phyloP scores from a whole-genome alignment of 1,139 yeast genomes.

The Lodderomyces metapsilosis region DNA sequence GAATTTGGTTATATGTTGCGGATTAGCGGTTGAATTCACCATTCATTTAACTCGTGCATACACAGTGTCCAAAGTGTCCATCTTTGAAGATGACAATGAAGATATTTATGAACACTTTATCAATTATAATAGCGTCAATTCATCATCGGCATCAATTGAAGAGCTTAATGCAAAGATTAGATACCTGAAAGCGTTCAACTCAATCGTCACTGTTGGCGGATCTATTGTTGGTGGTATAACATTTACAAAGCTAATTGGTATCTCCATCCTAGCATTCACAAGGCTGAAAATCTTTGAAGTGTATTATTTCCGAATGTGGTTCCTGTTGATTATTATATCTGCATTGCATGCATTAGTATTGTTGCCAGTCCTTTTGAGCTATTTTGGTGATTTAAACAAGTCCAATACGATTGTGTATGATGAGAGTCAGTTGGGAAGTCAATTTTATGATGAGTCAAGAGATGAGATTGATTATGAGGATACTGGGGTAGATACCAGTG shows the following conservation, averaged over 20 bases:
- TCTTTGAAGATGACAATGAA: slow-evolving; percentile 16
- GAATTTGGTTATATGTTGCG: slow-evolving; percentile 84
- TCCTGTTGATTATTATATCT: slow-evolving; percentile 73
- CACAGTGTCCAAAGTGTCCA: slow-evolving; percentile 26
- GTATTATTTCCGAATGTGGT: slow-evolving; percentile 95
- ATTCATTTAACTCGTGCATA: slow-evolving; percentile 83
- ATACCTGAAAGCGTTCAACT: slow-evolving; percentile 42
- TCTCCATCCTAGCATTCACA: slow-evolving; percentile 81
- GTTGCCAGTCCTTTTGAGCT: slow-evolving; percentile 70
- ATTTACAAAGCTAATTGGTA: slow-evolving; percentile 85
- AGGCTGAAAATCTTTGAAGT: slow-evolving; percentile 83
- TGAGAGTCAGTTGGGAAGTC: slow-evolving; percentile 7
- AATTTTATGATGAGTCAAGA: neutral
- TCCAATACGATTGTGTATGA: slow-evolving; percentile 8
- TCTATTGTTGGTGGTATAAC: slow-evolving; percentile 90
- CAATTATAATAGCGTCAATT: slow-evolving; percentile 7
- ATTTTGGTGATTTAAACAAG: slow-evolving; percentile 52
- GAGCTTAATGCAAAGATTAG: slow-evolving; percentile 11
- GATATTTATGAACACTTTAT: slow-evolving; percentile 18
- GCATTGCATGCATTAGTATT: slow-evolving; percentile 75
- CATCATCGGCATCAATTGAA: slow-evolving; percentile 3
- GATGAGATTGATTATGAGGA: slow-evolving; percentile 3
- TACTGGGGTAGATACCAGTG: slow-evolving; percentile 3
- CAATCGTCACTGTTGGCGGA: slow-evolving; percentile 77
- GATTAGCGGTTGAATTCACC: slow-evolving; percentile 91